phyloP scores from a whole-genome alignment of 306 rosid species.

The Abrus precatorius region DNA sequence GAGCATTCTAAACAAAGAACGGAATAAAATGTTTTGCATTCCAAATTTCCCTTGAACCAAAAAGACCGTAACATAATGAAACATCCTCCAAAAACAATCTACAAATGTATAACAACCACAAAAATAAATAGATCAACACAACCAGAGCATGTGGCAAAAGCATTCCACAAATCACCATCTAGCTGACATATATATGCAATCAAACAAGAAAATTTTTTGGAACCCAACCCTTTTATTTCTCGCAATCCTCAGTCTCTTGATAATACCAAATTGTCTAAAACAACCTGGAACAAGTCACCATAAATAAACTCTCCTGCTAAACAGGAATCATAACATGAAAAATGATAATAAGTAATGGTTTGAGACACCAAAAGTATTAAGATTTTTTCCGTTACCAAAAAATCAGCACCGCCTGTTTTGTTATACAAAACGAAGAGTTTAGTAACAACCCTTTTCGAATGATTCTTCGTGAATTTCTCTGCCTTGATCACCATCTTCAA shows the following conservation, averaged over 20 bases:
- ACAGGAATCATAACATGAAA: not conserved
- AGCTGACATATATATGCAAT: not conserved
- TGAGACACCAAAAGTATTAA: not conserved
- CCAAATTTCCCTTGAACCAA: too few relatives aligned
- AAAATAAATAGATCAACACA: too few relatives aligned
- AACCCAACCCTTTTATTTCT: conserved; percentile 75
- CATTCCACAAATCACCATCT: not conserved
- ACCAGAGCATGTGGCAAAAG: too few relatives aligned
- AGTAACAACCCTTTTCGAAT: conserved; percentile 58
- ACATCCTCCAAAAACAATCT: too few relatives aligned
- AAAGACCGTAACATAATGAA: too few relatives aligned
- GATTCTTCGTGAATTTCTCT: conserved; percentile 82
- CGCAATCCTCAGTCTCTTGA: conserved; percentile 75
- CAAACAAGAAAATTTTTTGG: conserved; percentile 17
- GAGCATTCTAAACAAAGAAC: too few relatives aligned
- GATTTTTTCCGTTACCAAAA: conserved; percentile 57
- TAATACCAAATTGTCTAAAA: conserved; percentile 78
- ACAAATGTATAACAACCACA: too few relatives aligned
- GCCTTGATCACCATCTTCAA: conserved; percentile 78
- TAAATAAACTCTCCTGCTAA: too few relatives aligned
- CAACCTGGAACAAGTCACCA: conserved; percentile 56
- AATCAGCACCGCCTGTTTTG: conserved; percentile 61
- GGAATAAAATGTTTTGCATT: too few relatives aligned
- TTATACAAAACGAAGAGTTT: too few relatives aligned
- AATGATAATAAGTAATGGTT: not conserved